Base-by-base conservation (phyloP, 805 yeast species). In the Zygosaccharomyces gambellarensis region DNA sequence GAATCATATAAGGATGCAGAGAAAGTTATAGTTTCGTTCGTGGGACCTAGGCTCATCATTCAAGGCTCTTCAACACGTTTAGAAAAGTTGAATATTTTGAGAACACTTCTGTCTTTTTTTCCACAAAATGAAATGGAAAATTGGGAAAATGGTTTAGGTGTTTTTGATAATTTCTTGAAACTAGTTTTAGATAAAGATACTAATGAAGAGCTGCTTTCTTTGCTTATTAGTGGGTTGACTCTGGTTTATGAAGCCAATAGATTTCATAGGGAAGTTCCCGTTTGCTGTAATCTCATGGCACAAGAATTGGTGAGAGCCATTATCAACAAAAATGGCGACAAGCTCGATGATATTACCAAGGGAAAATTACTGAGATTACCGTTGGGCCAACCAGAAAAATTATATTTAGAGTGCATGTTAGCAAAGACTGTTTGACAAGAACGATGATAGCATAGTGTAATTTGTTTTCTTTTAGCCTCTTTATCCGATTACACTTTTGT, bases 31-130 rank as follows among this genome's bases (percentile, higher is more conserved):
- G 57, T 82, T 7, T 61, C 70, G 1, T 63, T 73, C 3, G 84
- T 89, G 28, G 98, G 92, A 0, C 98, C 98, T 7, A 64, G 67
- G 11, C 77, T 83, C 3, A 79, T 90, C 1, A 39, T 67, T 31
- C 47, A 45, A 8, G 52, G 50, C 17, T 48, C 48, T 34, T 14
- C 40, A 1, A 25, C 43, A 8, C 45, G 56, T 39, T 76, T 83
- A 12, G 72, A 77, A n/a, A 75, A 77, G 48, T 46, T 73, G 23
- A 41, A 50, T 5, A 54, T 60, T 9, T 56, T 80, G n/a, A 57
- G 61, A n/a, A 51, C 49, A 1, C 52, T 85, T 8, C 58, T 78
- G 39, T 48, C 61, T 2, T 51, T 62, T 51, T 77, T 78, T 64
- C 84, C 83, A 10, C 67, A 64, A 32, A 59, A 60, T 0, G 65